Base-by-base conservation (phyloP, 2,329 filamentous ascomycete species). In the Trichoderma sp. region DNA sequence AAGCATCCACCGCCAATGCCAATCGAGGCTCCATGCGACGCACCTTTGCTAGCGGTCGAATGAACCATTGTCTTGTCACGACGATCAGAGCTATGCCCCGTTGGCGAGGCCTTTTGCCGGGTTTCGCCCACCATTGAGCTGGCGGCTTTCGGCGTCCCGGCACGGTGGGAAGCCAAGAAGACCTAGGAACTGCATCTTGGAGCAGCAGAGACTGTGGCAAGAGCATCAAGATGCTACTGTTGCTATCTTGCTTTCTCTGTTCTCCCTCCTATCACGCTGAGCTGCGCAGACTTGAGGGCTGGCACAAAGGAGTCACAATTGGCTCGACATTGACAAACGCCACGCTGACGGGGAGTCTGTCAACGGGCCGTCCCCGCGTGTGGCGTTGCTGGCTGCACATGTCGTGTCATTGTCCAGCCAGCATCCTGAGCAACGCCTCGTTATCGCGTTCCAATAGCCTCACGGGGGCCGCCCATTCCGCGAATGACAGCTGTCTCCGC, bases 311-410 rank as follows among this genome's bases (percentile, higher is more conserved):
- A 44, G 21, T 47, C 34, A 39, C 34, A 39, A 12, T 10, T 5
- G 12, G 34, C 14, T 14, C 28, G 3, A 14, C 34, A 5, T 39
- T 39, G 12, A 39, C 34, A 39, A 39, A 39, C 34, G 34, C 34
- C 34, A 39, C 34, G 41, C 28, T 55, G 41, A 39, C 50, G 26
- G 34, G 26, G 26, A 47, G 14, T 63, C 28, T 19, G 7, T 28
- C 12, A 55, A 24, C 60, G 50, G 48, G 41, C 50, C 50, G 60
- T 54, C 54, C 60, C 50, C 41, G 60, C 54, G 60, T 55, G 51
- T 63, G 47, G 34, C 57, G 57, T n/a, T 56, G 50, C 50, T 30
- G 50, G 34, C 34, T 56, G 15, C 12, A 45, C 44, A 21, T n/a
- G 30, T 30, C 30, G n/a, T 55, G 34, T 26, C 48, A 28, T 51